These are phyloP conservation scores for Globisporangium spinosum DNA, from an alignment of 352 stramenopile species.

Conservation along the genomic window DNA sequence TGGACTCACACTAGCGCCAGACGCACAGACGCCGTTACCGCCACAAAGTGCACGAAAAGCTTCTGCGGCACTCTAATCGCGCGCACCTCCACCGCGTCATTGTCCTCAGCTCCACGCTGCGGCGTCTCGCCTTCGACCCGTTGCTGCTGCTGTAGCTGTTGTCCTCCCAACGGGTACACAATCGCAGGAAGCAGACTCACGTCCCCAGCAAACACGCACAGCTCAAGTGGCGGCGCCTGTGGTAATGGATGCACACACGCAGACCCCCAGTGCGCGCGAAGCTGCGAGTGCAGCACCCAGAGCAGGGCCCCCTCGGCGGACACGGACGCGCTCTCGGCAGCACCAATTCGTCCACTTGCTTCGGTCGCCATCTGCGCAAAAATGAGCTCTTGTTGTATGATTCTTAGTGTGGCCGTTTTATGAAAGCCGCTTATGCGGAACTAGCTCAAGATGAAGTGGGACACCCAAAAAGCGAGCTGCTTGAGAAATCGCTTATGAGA, in stretches of 20 bases:
- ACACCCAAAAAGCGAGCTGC: no score
- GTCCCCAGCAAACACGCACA: constrained; percentile 26
- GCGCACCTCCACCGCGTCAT: constrained; percentile 27
- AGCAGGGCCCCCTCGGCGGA: constrained; percentile 30
- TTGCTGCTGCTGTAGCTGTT: not conserved
- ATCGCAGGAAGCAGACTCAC: constrained; percentile 31
- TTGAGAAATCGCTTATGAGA: no score
- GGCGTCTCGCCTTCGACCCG: not conserved
- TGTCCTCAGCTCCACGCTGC: not conserved
- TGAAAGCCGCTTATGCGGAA: not conserved
- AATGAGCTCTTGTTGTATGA: not conserved
- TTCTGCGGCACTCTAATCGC: constrained; percentile 29
- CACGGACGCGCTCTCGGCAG: not conserved
- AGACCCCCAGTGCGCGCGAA: constrained; percentile 24
- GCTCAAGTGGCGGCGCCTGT: not conserved
- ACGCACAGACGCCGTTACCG: constrained; percentile 20
- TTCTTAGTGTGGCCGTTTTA: not conserved
- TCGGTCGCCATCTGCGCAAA: not conserved
- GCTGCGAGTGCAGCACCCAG: constrained; percentile 35
- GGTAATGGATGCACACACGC: not conserved
- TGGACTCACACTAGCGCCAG: constrained; percentile 32
- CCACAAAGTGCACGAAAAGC: constrained; percentile 54
- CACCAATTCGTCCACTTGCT: not conserved
- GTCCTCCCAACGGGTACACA: constrained; percentile 9
- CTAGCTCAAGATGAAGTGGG: no score